Evolutionary conservation across 2,329 filamentous ascomycete species (phyloP), one percentile per base, ranked within the genome.

Genomic region (Trichoderma gracile): DNA sequence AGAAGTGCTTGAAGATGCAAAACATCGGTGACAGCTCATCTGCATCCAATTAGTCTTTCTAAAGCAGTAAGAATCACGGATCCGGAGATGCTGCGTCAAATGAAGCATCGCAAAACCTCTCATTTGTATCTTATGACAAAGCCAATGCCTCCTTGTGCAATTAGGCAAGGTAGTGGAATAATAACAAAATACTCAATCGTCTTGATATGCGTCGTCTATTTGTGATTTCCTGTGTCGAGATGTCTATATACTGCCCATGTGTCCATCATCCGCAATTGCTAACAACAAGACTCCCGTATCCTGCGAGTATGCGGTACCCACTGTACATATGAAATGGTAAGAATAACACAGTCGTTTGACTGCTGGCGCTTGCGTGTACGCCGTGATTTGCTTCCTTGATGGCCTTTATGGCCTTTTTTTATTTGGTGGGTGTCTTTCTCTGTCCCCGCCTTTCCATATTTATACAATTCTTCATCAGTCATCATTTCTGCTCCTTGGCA

Each of bases 401-500:
- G 72, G 63, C 23, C n/a, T 46, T 49, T 61, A 63, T 70, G 42
- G 25, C 42, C 42, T n/a, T 10, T 33, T 55, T 42, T 55, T 55
- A 12, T 10, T 33, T 21, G 23, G 17, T 40, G 10, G 30, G 10
- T 33, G 23, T 27, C 70, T 62, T 52, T 15, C 25, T 45, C 50
- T 33, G 63, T 60, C 63, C 15, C 50, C 67, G 66, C 65, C 67
- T 59, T 70, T 62, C 68, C 68, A 69, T 19, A 84, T 72, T 75
- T 76, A 66, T 76, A 66, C 77, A 72, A 58, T 75, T 72, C 54
- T 74, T 68, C 68, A 75, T 57, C 70, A 69, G 64, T 69, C 70
- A 69, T 85, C 71, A 75, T 68, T 77, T 76, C 66, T 77, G 73
- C 59, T 75, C 72, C 56, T 75, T 68, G 68, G 76, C 69, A 38